These are phyloP conservation scores for Microbotryum lychnidis-dioicae DNA, from an alignment of 1,284 basidiomycete species.

Conservation along the genomic window DNA sequence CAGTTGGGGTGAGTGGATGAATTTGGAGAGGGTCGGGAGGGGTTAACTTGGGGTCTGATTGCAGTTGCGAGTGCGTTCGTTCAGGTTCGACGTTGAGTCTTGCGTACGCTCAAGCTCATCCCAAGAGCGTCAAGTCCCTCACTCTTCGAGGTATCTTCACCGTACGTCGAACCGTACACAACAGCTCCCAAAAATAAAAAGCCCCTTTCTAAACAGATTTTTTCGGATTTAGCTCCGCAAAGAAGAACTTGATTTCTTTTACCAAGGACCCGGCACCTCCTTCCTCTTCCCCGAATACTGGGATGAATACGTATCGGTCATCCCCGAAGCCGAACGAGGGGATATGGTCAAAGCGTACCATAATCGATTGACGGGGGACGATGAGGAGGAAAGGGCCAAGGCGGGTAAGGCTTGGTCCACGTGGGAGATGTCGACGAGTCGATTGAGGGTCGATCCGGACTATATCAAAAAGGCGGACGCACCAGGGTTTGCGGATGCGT, in stretches of 20 bases:
- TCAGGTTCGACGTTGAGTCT: conserved; percentile 85
- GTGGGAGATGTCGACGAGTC: conserved; percentile 84
- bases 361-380: conserved; percentile 64
- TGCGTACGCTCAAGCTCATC: conserved; percentile 78
- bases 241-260: conserved; percentile 81
- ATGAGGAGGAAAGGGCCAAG: conserved; percentile 56
- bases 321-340: conserved; percentile 66
- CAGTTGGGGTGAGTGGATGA: conserved; percentile 55
- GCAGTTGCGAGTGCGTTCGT: conserved; percentile 4
- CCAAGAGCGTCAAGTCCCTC: conserved; percentile 67
- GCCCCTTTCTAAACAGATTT: no score
- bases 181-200: background rate
- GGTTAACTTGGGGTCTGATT: background rate
- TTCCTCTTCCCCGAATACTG: conserved; percentile 70
- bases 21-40: no score
- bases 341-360: conserved; percentile 81
- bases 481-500: conserved; percentile 58
- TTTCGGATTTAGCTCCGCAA: conserved; percentile 14
- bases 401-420: conserved; percentile 82
- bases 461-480: conserved; percentile 61
- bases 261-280: conserved; percentile 46
- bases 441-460: conserved; percentile 59
- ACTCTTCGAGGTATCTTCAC: conserved; percentile 89
- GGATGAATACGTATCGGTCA: conserved; percentile 70
- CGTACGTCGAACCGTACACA: conserved; percentile 48